Base-by-base conservation (phyloP, 805 yeast species). In the Candida ficus region DNA sequence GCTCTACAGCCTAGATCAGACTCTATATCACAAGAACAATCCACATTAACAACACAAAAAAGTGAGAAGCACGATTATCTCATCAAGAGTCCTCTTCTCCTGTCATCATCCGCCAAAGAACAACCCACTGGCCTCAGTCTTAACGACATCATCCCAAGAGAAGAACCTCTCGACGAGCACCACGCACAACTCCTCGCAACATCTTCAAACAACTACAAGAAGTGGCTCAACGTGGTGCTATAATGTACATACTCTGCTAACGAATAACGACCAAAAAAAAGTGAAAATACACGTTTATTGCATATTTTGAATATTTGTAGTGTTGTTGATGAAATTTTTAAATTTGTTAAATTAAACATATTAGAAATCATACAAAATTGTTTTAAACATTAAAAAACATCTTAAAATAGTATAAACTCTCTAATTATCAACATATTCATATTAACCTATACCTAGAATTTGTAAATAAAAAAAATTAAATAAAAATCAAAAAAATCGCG, bases 171-270 rank as follows among this genome's bases (percentile, higher is more conserved):
- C 18, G 51, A 48, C 20, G 48, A 48, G 20, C 47, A 45, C 13
- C 53, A 47, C 37, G 40, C 47, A 9, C 53, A 45, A 17, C 41
- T 52, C n/a, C 37, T 52, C 17, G 56, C 58, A 16, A 56, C 57
- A 8, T 55, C 60, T 16, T 56, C 60, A 11, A 52, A 47, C 45
- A 54, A 54, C 40, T 56, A 56, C 46, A 54, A 44, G 39, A 56
- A 56, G 44, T 56, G 60, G 60, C 46, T 56, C 41, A 52, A 49
- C 35, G 57, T 54, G 39, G 50, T 40, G 19, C 43, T 37, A 33
- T 46, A 37, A 34, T 34, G 27, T 20, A 14, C 11, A 14, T 16
- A 8, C 3, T n/a, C 3, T 8, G 33, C 33, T 29, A 21, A 8
- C 11, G 13, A n/a, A 22, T 21, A 20, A 14, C 18, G 31, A 30